Evolutionary conservation across 345 rosid genomes (phyloP).

Genomic region (Aethionema arabicum): DNA sequence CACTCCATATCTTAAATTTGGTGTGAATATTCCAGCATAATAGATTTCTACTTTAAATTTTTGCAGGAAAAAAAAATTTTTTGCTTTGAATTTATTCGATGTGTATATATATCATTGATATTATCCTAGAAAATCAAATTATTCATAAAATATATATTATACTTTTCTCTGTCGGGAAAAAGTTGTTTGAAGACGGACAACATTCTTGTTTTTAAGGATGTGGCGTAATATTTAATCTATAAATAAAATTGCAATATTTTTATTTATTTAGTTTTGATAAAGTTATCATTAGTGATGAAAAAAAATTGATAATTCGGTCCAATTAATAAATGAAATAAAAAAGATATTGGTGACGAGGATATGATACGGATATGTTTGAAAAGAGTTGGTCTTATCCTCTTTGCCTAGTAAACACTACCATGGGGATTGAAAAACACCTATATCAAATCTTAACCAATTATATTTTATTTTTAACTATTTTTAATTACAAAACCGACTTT

Average conservation of each 20-base stretch:
- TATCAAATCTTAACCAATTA: slow-evolving; percentile 21
- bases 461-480: slow-evolving; percentile 1
- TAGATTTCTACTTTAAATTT: too few relatives aligned
- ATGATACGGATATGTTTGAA: slow-evolving; percentile 36
- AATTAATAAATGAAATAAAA: slow-evolving; percentile 17
- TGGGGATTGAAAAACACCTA: slow-evolving; percentile 28
- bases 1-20: too few relatives aligned
- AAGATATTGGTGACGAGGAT: slow-evolving; percentile 35
- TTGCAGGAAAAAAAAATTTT: too few relatives aligned
- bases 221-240: slow-evolving; percentile 10
- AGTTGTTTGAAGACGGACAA: slow-evolving; percentile 16
- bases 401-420: slow-evolving; percentile 20
- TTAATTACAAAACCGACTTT: slow-evolving; percentile 28
- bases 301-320: slow-evolving; percentile 14
- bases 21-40: not conserved
- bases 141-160: not conserved
- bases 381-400: slow-evolving; percentile 36
- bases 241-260: not conserved
- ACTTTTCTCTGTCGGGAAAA: slow-evolving; percentile 11
- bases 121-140: too few relatives aligned
- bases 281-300: slow-evolving; percentile 30
- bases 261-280: not conserved
- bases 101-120: not conserved
- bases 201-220: slow-evolving; percentile 31
- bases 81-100: not conserved